A percentile compares a stretch with the other conserved stretches of the same genome.
phyloP scores from a whole-genome alignment of 1,284 basidiomycete genomes.

The Trichosporon asahii region DNA sequence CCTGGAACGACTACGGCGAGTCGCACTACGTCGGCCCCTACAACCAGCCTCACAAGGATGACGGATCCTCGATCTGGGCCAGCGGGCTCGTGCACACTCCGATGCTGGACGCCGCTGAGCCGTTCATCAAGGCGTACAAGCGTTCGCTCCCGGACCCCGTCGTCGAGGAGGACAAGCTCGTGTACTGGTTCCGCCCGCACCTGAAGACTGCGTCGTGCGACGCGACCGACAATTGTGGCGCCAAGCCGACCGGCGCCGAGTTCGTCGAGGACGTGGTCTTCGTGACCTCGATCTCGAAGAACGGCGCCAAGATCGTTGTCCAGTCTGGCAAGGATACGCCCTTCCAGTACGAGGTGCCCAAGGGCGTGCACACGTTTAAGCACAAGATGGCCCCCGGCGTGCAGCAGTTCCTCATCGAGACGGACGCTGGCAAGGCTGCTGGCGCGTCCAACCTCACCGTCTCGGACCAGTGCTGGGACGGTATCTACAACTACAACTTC shows the following conservation, averaged over 20 bases:
- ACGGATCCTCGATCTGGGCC: constrained; percentile 45
- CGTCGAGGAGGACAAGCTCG: constrained; percentile 45
- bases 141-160: constrained; percentile 31
- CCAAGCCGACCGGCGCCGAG: constrained; percentile 19
- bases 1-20: constrained; percentile 54
- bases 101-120: constrained; percentile 47
- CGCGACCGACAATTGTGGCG: constrained; percentile 44
- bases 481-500: constrained; percentile 51
- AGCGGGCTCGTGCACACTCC: constrained; percentile 45
- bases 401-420: constrained; percentile 11
- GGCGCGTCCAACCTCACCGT: constrained; percentile 30
- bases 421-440: not conserved
- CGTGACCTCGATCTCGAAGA: constrained; percentile 41
- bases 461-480: constrained; percentile 41
- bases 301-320: constrained; percentile 43
- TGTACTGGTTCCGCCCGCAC: constrained; percentile 51
- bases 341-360: constrained; percentile 30
- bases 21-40: constrained; percentile 48
- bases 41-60: constrained; percentile 42
- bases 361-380: constrained; percentile 36
- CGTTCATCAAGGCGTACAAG: constrained; percentile 52
- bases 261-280: constrained; percentile 44
- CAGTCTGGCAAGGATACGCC: constrained; percentile 40
- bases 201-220: constrained; percentile 47
- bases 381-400: constrained; percentile 21